Conservation (phyloP, 345 rosid species). For the Laguncularia racemosa region DNA sequence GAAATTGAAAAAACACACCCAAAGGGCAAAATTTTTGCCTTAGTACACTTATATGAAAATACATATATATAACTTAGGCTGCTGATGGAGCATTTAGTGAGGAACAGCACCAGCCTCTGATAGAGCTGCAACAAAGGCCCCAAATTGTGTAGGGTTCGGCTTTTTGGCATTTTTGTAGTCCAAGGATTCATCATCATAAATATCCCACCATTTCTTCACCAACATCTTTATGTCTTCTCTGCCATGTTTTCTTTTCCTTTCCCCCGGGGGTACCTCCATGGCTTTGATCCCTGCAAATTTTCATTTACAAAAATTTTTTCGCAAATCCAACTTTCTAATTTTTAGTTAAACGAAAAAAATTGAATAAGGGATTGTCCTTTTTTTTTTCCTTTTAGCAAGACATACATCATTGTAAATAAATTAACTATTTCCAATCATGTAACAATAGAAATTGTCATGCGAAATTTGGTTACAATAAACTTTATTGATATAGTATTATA, state of each 20-base stretch:
- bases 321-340: background rate
- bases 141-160: constrained; percentile 10
- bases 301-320: background rate
- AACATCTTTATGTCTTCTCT: constrained; percentile 46
- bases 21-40: too few relatives aligned
- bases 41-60: too few relatives aligned
- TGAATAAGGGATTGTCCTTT: background rate
- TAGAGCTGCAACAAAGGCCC: constrained; percentile 11
- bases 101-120: constrained; percentile 3
- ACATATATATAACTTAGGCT: constrained; percentile 16
- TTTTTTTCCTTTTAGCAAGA: background rate
- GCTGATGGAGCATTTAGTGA: constrained; percentile 26
- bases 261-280: constrained; percentile 66
- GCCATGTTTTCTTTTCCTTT: constrained; percentile 45
- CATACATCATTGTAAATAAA: too few relatives aligned
- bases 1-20: too few relatives aligned
- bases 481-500: too few relatives aligned
- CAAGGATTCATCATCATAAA: constrained; percentile 37
- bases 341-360: background rate
- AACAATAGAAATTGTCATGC: too few relatives aligned
- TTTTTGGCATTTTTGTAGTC: constrained; percentile 32
- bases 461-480: too few relatives aligned
- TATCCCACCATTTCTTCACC: constrained; percentile 62
- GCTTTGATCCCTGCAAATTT: constrained; percentile 46
- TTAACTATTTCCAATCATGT: too few relatives aligned